Base-by-base conservation (phyloP, 1,284 basidiomycete species). In the Singerocomus inundabilis region DNA sequence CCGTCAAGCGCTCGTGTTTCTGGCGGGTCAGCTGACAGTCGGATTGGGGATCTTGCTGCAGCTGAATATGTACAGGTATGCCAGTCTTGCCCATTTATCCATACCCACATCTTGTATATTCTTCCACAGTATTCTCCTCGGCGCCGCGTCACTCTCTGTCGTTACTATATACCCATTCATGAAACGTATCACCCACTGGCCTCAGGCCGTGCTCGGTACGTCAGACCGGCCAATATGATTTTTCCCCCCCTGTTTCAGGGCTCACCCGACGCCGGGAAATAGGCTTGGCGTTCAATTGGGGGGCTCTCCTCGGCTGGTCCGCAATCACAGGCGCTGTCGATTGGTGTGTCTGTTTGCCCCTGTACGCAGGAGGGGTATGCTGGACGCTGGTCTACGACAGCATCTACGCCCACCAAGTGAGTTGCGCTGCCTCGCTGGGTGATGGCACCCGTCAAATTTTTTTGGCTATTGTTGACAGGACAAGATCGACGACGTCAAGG, bases 301-400 rank as follows among this genome's bases (percentile, higher is more conserved):
- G 97, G 12, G 88, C 93, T 1, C 73, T 99, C 5, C 82, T 99
- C 8, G 97, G 97, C 28, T 99, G 95, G 89, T 94, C 95, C 1
- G 96, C 97, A 1, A 85, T 98, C 1, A 84, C 90, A 0, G 93
- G 92, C 0, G 61, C 77, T 1, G 85, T 89, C 6, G 77, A 97
- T 62, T 98, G 94, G 94, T 66, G 67, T 7, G 82, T 95, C 33
- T 89, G 89, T 36, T 72, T 92, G 11, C 94, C 97, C 2, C 77
- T 99, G 15, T 99, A 99, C 63, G 84, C 86, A 0, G 93, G 95
- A 4, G 91, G 91, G 7, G 75, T 94, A 30, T 84, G 84, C 59
- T 99, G 95, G 93, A 97, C 95, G 44, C 79, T 99, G 47, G 90
- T 95, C 1, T 99, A 99, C 64, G 97, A 99, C 63, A 97, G 88